Evolutionary conservation across 331 rosid genomes (phyloP).

Genomic region (Erythrophleum ivorense): DNA sequence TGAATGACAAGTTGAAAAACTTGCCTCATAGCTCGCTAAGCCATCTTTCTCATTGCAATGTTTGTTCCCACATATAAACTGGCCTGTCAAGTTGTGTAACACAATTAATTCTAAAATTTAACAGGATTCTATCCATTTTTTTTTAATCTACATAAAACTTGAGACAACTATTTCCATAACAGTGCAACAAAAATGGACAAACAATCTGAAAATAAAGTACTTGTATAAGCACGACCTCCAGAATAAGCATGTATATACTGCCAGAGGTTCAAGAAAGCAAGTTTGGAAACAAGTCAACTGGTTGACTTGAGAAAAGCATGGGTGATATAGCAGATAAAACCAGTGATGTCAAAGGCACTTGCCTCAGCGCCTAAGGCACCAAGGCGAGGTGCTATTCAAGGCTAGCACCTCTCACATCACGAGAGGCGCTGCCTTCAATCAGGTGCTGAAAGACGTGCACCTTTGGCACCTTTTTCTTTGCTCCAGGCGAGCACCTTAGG

Average conservation of each 20-base stretch:
- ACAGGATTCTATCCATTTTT: conserved; percentile 7
- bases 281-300: conserved; percentile 7
- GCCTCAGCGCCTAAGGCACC: too few relatives aligned
- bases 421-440: too few relatives aligned
- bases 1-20: conserved; percentile 36
- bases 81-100: conserved; percentile 65
- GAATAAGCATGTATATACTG: background rate
- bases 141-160: background rate
- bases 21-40: conserved; percentile 90
- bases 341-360: too few relatives aligned
- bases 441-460: too few relatives aligned
- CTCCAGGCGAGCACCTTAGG: too few relatives aligned
- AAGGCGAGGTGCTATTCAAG: too few relatives aligned
- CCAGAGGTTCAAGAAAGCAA: conserved; percentile 5
- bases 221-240: conserved; percentile 23
- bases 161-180: conserved; percentile 10
- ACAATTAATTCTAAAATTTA: conserved; percentile 38
- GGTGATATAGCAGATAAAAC: background rate
- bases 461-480: too few relatives aligned
- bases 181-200: conserved; percentile 27
- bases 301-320: background rate
- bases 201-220: background rate
- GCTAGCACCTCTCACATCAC: too few relatives aligned
- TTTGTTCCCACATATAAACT: conserved; percentile 85
- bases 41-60: conserved; percentile 76